Evolutionary conservation across 257 asterid genomes (phyloP), one percentile per base, ranked within the genome.

Genomic region (Forsythia suspensa): DNA sequence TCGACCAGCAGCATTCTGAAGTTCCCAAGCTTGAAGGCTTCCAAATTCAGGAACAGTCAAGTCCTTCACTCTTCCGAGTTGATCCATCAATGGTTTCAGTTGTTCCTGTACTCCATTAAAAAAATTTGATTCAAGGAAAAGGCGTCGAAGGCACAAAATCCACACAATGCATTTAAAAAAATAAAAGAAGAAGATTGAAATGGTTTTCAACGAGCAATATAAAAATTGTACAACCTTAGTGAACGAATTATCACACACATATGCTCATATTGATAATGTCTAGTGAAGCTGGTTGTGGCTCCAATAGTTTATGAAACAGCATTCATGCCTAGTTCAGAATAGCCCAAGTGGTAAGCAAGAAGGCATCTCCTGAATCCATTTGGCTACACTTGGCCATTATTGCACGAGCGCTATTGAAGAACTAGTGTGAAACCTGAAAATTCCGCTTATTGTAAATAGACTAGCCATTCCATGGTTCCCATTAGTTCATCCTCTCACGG

Each of bases 11-110:
- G 93, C 94, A 81, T 82, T 88, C 80, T 89, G 88, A 77, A 89
- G 83, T 84, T 94, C 93, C 98, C 99, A 96, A 68, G 93, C 97
- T 79, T 88, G 95, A 86, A 96, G 98, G 80, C 77, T 91, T 84
- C 97, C 97, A 80, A 89, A 90, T 72, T 96, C 98, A 39, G 97
- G 99, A 74, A 72, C 90, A 70, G 94, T 83, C 86, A 96, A 92
- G 87, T 96, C 97, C 88, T 94, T 94, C 41, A 96, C 95, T 84
- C 96, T 88, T 80, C 82, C 88, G 40, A 96, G 94, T 88, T 90
- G 98, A 72, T 92, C 98, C 12, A 74, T 85, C 79, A 96, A 79
- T 63, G 98, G 97, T 83, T 92, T 96, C 71, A 96, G 90, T 73
- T 92, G 99, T 76, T 83, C 91, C 96, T 89, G 84, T 75, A 87